Conservation (phyloP, 495 filamentous ascomycete genomes). For the Schizothecium vesticola region DNA sequence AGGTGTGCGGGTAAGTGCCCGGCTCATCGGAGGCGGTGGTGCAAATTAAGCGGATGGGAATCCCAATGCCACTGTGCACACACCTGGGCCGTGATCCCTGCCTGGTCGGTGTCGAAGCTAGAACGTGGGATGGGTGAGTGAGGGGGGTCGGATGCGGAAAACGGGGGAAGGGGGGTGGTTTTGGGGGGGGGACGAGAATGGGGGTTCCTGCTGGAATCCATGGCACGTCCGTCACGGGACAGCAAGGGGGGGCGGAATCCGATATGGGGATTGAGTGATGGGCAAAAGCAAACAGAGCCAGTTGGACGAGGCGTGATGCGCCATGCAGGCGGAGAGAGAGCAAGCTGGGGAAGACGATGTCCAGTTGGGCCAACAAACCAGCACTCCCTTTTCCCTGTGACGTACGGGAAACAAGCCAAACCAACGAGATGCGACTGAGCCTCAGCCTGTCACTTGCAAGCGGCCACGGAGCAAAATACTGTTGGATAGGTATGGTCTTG, state of each 20-base stretch:
- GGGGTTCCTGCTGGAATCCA: slow-evolving; percentile 15
- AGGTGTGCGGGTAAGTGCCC: slow-evolving; percentile 25
- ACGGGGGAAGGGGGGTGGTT: slow-evolving; percentile 18
- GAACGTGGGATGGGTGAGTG: slow-evolving; percentile 30
- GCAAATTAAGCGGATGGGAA: slow-evolving; percentile 25
- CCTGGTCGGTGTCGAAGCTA: slow-evolving; percentile 16
- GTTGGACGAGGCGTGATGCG: not conserved
- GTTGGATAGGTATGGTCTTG: not conserved
- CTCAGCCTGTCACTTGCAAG: not conserved
- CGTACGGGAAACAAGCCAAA: not conserved
- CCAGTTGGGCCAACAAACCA: slow-evolving; percentile 5
- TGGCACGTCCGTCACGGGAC: slow-evolving; percentile 9
- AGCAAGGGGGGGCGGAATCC: slow-evolving; percentile 2
- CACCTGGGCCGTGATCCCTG: slow-evolving; percentile 11
- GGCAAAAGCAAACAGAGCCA: not conserved
- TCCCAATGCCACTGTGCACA: slow-evolving; percentile 20
- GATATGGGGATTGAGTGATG: slow-evolving; percentile 7
- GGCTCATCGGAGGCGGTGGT: slow-evolving; percentile 29
- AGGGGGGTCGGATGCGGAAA: slow-evolving; percentile 17
- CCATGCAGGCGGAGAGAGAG: not conserved
- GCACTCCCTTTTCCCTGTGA: not conserved
- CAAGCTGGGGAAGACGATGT: not conserved
- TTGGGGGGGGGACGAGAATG: slow-evolving; percentile 15
- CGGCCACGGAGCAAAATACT: not conserved
- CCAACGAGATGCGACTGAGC: not conserved